These are phyloP conservation scores for Chrysanthemum seticuspe DNA, from an alignment of 129 eudicot genomes.

Conservation along the genomic window DNA sequence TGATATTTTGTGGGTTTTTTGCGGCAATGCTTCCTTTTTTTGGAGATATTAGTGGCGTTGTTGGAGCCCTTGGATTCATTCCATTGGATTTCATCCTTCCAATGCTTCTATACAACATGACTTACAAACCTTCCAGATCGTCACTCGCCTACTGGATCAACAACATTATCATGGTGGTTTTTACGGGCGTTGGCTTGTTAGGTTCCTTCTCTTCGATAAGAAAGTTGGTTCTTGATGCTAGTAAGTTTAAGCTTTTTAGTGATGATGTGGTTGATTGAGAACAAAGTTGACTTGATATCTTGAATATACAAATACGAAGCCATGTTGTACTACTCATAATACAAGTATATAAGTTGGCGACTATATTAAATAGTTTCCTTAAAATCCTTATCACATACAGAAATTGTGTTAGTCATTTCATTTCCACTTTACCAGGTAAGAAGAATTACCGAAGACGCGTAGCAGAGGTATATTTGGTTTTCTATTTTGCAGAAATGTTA, in stretches of 20 bases:
- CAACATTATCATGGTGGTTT: conserved; percentile 42
- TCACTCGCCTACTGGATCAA: conserved; percentile 65
- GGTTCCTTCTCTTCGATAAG: conserved; percentile 78
- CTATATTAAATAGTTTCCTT: too few relatives aligned
- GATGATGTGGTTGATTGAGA: conserved; percentile 51
- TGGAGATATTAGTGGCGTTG: conserved; percentile 74
- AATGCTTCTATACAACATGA: conserved; percentile 94
- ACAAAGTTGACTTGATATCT: not conserved
- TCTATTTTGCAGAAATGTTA: too few relatives aligned
- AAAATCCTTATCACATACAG: too few relatives aligned
- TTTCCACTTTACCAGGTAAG: too few relatives aligned
- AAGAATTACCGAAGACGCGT: too few relatives aligned
- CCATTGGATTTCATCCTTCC: conserved; percentile 95
- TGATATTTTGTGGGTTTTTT: conserved; percentile 74
- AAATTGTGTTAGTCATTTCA: too few relatives aligned
- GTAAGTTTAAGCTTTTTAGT: conserved; percentile 78
- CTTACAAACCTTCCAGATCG: conserved; percentile 58
- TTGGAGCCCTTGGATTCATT: conserved; percentile 87
- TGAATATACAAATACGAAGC: not conserved
- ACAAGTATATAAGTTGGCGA: not conserved
- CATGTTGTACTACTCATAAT: conserved; percentile 1
- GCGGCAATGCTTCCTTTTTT: conserved; percentile 96
- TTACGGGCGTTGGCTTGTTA: conserved; percentile 70
- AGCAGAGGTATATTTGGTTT: too few relatives aligned
- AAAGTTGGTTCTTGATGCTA: conserved; percentile 81